Evolutionary conservation across 23 red algal species (phyloP).

Genomic region (Agarophyton chilense): DNA sequence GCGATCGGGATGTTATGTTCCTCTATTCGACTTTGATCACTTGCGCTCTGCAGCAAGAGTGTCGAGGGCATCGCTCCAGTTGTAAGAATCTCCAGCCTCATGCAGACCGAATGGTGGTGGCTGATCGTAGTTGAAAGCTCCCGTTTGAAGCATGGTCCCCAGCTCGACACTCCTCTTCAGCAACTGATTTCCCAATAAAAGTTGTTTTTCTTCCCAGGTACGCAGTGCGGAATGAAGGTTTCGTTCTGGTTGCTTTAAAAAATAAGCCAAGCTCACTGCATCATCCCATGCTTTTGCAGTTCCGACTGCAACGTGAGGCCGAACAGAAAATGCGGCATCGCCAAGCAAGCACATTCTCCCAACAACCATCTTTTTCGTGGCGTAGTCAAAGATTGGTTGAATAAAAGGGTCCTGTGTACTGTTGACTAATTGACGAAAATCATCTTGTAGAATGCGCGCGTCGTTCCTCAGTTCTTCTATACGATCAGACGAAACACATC

Average conservation of each 20-base stretch:
- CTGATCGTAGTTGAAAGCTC: neutral
- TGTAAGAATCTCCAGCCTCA: neutral
- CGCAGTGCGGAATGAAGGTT: slow-evolving; percentile 17
- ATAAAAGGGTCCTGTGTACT: slow-evolving; percentile 29
- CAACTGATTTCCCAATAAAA: neutral
- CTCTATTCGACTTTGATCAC: neutral
- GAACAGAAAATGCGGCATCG: slow-evolving; percentile 44
- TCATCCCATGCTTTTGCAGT: slow-evolving; percentile 46
- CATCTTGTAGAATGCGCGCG: neutral
- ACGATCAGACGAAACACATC: neutral
- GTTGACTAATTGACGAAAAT: slow-evolving; percentile 15
- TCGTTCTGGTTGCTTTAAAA: slow-evolving; percentile 12
- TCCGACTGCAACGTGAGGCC: slow-evolving; percentile 45
- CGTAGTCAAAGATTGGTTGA: slow-evolving; percentile 32
- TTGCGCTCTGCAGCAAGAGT: neutral
- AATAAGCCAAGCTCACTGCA: neutral
- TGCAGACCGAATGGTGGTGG: slow-evolving; percentile 12
- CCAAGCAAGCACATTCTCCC: slow-evolving; percentile 48
- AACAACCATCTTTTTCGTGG: slow-evolving; percentile 22
- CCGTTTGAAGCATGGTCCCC: neutral
- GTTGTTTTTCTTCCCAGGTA: slow-evolving; percentile 8
- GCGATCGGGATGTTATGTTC: too few species aligned
- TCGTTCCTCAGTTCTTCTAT: slow-evolving; percentile 6
- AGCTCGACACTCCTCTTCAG: neutral
- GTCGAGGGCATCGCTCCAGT: neutral